Conservation (phyloP, 2,329 filamentous ascomycete genomes). For the Dactylonectria macrodidyma region DNA sequence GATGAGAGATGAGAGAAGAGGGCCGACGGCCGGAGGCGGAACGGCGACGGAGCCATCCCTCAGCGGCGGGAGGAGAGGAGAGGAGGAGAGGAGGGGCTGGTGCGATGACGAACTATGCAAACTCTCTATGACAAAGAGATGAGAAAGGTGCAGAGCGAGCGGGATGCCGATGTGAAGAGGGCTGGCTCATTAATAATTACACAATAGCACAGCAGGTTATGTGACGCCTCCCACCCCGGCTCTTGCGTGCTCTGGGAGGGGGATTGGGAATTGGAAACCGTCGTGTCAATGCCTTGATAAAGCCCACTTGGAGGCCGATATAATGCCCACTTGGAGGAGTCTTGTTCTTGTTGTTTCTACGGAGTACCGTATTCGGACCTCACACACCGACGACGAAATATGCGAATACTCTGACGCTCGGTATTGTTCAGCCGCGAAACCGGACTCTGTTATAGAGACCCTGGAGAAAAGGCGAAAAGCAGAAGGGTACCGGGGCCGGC, state of each 20-base stretch:
- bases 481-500: constrained; percentile 9
- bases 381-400: neutral
- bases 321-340: constrained; percentile 14
- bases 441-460: neutral
- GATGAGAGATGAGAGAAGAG: constrained; percentile 13
- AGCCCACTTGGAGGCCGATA: constrained; percentile 11
- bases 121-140: constrained; percentile 1
- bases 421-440: constrained; percentile 1
- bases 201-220: neutral
- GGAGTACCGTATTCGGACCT: neutral
- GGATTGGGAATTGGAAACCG: constrained; percentile 5
- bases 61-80: neutral
- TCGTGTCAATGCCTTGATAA: neutral
- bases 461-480: neutral
- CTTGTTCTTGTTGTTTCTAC: neutral
- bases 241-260: constrained; percentile 31
- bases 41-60: constrained; percentile 21
- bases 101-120: neutral
- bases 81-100: neutral
- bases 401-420: constrained; percentile 4
- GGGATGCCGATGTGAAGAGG: constrained; percentile 6
- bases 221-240: constrained; percentile 22
- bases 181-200: constrained; percentile 11
- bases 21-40: constrained; percentile 22
- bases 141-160: constrained; percentile 4